Base-by-base conservation (phyloP, 352 stramenopile species). In the Phytophthora hibernalis region DNA sequence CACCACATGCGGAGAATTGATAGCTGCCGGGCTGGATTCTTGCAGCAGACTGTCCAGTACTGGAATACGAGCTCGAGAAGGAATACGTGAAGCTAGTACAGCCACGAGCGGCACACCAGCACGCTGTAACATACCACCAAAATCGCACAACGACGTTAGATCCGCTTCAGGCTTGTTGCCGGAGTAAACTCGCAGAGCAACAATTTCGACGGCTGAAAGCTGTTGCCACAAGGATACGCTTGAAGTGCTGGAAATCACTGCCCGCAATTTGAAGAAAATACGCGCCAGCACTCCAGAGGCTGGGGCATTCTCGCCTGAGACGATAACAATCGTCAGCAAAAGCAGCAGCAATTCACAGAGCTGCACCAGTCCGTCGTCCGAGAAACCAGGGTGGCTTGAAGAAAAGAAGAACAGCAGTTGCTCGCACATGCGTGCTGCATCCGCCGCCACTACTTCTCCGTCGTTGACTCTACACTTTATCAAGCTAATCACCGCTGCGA, bases 391-490 rank as follows among this genome's bases (percentile, higher is more conserved):
- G 15, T 54, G 21, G n/a, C 28, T 60, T 35, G 49, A 61, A 2
- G 60, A 62, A 45, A 89, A 61, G 11, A 76, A 79, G 38, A 85
- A 87, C 28, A 87, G 37, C 20, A 87, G 22, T 56, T 85, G 78
- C 24, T 89, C 78, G 28, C 76, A 86, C 53, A 87, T 74, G 9
- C 63, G 74, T 13, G 61, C 56, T 37, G 76, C 74, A 9, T 76
- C 74, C 2, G 49, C 20, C n/a, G 42, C 45, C 18, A 43, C 22
- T 8, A 80, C 16, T 8, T 61, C 28, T 8, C 51, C 50, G 7
- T 47, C 44, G 4, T 54, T 30, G 11, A 73, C 20, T 18, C 67
- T 47, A 49, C 54, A 26, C 16, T 58, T 60, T 2, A 81, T 22
- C 42, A 80, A 31, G 21, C n/a, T 26, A 5, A 28, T 18, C 38